phyloP scores from a whole-genome alignment of 768 basidiomycete species.

The Termitomyces sp. region DNA sequence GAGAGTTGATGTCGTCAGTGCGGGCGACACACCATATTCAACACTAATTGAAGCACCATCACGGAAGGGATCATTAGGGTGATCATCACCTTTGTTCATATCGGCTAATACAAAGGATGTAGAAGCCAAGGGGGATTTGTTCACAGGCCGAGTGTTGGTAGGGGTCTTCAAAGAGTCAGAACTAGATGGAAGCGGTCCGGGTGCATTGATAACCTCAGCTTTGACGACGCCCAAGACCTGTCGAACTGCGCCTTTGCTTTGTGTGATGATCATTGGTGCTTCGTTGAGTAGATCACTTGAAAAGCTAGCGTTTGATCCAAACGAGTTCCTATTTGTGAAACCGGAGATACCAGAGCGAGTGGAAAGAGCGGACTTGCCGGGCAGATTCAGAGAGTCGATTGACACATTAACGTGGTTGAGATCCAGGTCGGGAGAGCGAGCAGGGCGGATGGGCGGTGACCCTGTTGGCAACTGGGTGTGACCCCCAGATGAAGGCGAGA shows the following conservation, averaged over 20 bases:
- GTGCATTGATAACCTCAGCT: slow-evolving; percentile 71
- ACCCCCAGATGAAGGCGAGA: slow-evolving; percentile 22
- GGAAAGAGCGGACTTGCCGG: slow-evolving; percentile 38
- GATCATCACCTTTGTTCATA: slow-evolving; percentile 46
- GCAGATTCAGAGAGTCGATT: slow-evolving; percentile 40
- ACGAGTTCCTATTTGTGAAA: slow-evolving; percentile 56
- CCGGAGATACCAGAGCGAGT: slow-evolving; percentile 50
- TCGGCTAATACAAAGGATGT: slow-evolving; percentile 71
- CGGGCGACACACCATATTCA: slow-evolving; percentile 31
- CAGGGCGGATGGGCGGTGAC: slow-evolving; percentile 49
- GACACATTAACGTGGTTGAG: slow-evolving; percentile 61
- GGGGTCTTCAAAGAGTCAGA: slow-evolving; percentile 38
- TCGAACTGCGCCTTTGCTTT: slow-evolving; percentile 56
- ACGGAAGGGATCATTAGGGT: slow-evolving; percentile 59
- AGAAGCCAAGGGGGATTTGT: slow-evolving; percentile 64
- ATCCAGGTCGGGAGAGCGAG: slow-evolving; percentile 55
- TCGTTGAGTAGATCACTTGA: slow-evolving; percentile 78
- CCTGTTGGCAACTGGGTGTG: slow-evolving; percentile 25
- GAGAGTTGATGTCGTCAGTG: slow-evolving; percentile 37
- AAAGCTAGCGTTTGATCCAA: slow-evolving; percentile 70
- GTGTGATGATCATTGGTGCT: slow-evolving; percentile 77
- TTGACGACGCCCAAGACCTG: slow-evolving; percentile 75
- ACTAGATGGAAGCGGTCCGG: slow-evolving; percentile 33
- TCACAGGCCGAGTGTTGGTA: slow-evolving; percentile 36
- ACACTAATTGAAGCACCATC: slow-evolving; percentile 44